Evolutionary conservation across 129 eudicot species (phyloP), one percentile per base, ranked within the genome.

Genomic region (Logfia minima): DNA sequence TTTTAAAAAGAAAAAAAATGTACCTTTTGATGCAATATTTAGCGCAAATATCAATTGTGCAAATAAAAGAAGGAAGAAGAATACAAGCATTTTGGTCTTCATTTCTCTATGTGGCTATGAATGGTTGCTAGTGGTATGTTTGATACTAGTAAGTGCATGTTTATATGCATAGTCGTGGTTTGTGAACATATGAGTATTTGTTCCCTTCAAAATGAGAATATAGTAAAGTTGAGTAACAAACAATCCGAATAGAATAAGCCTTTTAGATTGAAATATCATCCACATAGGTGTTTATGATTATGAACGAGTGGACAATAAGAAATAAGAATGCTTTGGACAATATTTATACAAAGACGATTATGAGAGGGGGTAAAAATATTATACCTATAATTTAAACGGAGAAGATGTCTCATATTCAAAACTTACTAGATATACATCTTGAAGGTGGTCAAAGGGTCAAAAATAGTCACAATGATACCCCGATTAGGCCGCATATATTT

Each of bases 181-280:
- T 70, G 70, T 78, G 55, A 60, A 70, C 71, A 78, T 35, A 43
- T 60, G 71, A 60, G 71, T 48, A 70, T 78, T 78, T 43, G 29
- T 78, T 70, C 76, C 71, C 28, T 70, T 63, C 43, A 78, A 77
- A 78, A 70, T 78, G 82, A 71, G 82, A 63, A 78, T 78, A 56
- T 70, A 45, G 29, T 78, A 78, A 78, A 78, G 82, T 60, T 78
- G 32, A 60, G 6, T 41, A 43, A 41, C 35, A 41, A 70, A 34
- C 60, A 70, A 55, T 55, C 35, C 29, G 70, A 78, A 78, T 78
- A 78, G 70, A 78, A 78, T 78, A 78, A 60, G 51, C 35, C 31
- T 45, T 69, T 78, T 59, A 41, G n/a, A 66, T 58, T 39, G 8
- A 26, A 48, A 78, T 51, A 41, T 41, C 19, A 59, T 70, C 61